Percentiles rank a stretch among this genome's conserved stretches.
Conservation (phyloP, 2,329 filamentous ascomycete species). For the Chrysoporthe deuterocubensis region DNA sequence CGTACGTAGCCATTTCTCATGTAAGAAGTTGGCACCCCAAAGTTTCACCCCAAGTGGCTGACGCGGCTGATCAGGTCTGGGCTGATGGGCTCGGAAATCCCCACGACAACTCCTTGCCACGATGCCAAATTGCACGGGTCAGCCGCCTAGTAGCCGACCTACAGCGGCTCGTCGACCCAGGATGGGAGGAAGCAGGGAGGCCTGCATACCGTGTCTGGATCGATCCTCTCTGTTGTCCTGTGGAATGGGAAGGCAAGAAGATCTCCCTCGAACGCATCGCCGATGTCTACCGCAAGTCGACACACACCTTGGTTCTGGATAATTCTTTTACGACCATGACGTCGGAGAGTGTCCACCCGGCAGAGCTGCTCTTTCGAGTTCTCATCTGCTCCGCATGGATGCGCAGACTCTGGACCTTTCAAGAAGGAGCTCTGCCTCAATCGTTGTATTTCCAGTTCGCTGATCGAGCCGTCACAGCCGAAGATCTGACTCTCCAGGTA, state of each 20-base stretch:
- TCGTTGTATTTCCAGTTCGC: constrained; percentile 40
- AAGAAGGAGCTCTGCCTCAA: constrained; percentile 37
- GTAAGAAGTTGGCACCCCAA: not conserved
- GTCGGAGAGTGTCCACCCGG: constrained; percentile 25
- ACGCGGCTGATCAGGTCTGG: not conserved
- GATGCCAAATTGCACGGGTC: not conserved
- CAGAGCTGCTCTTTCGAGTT: constrained; percentile 38
- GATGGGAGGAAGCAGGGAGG: not conserved
- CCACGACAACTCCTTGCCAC: not conserved
- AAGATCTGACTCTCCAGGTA: not conserved
- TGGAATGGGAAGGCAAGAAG: constrained; percentile 32
- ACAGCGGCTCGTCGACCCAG: constrained; percentile 15
- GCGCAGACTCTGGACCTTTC: constrained; percentile 45
- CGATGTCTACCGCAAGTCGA: constrained; percentile 39
- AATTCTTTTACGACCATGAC: constrained; percentile 35
- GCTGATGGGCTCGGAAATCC: not conserved
- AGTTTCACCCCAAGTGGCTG: not conserved
- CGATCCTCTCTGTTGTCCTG: constrained; percentile 42
- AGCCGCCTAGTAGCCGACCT: constrained; percentile 26
- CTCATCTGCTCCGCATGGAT: constrained; percentile 43
- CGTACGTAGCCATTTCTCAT: not conserved
- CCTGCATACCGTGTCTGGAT: constrained; percentile 37
- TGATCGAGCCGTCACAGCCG: constrained; percentile 34
- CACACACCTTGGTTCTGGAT: constrained; percentile 41
- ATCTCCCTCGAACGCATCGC: constrained; percentile 40